Percentiles rank a stretch among this genome's conserved stretches.
Conservation (phyloP, 768 basidiomycete species). For the Tricholoma sp. region DNA sequence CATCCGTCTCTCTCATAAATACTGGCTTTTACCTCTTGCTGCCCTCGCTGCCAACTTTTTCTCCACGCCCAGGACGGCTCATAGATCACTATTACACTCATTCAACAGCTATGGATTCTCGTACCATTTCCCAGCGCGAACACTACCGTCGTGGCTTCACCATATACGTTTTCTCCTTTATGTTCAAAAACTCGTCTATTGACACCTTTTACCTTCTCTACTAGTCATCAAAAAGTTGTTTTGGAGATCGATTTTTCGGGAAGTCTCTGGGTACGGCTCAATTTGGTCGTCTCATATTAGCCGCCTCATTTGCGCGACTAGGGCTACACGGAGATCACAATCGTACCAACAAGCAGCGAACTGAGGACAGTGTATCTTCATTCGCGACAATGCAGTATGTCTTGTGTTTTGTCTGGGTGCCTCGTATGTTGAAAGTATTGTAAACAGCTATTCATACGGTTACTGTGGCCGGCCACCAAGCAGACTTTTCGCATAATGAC, state of each 20-base stretch:
- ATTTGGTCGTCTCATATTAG: too few species aligned
- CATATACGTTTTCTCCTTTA: slow-evolving; percentile 65
- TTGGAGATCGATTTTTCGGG: slow-evolving; percentile 93
- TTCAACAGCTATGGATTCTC: slow-evolving; percentile 37
- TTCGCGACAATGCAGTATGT: slow-evolving; percentile 82
- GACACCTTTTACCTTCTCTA: slow-evolving; percentile 51
- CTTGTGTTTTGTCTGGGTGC: too few species aligned
- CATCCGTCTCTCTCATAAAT: slow-evolving; percentile 8
- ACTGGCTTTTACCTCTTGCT: slow-evolving; percentile 10
- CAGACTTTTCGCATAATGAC: slow-evolving; percentile 78
- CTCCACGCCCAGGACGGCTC: slow-evolving; percentile 20
- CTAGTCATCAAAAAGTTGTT: slow-evolving; percentile 96
- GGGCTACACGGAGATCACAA: too few species aligned
- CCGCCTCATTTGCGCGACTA: too few species aligned
- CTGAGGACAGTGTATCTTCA: slow-evolving; percentile 85
- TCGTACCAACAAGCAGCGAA: slow-evolving; percentile 74
- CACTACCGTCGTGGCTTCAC: slow-evolving; percentile 78
- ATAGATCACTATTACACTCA: slow-evolving; percentile 13
- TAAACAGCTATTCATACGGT: slow-evolving; percentile 64
- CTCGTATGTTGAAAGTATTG: too few species aligned
- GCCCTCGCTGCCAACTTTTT: slow-evolving; percentile 5
- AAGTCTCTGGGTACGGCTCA: slow-evolving; percentile 73
- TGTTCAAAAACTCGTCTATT: slow-evolving; percentile 22
- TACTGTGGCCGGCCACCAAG: slow-evolving; percentile 63
- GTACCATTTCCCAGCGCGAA: slow-evolving; percentile 68